These are phyloP conservation scores for Lathyrus tuberosus DNA, from an alignment of 306 rosid species.

Conservation along the genomic window DNA sequence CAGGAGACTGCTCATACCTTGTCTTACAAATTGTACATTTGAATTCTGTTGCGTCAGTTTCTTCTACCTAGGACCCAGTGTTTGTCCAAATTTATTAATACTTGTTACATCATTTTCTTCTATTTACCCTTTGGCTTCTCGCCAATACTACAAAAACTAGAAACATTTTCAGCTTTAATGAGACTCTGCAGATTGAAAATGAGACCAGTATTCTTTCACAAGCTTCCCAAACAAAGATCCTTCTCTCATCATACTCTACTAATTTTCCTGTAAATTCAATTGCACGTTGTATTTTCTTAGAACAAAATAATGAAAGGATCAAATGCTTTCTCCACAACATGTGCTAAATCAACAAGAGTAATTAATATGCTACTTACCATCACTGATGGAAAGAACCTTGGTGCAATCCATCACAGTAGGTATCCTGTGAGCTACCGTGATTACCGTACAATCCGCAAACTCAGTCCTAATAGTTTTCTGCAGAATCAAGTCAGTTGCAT, in stretches of 20 bases:
- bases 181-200: too few relatives aligned
- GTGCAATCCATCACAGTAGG: conserved; percentile 92
- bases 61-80: neutral
- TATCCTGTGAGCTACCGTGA: too few relatives aligned
- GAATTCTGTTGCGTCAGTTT: conserved; percentile 4
- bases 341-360: neutral
- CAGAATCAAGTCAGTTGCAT: conserved; percentile 73
- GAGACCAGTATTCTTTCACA: conserved; percentile 49
- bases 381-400: conserved; percentile 82
- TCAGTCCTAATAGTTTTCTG: conserved; percentile 79
- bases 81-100: conserved; percentile 11
- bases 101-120: too few relatives aligned
- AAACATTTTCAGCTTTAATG: conserved; percentile 36
- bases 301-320: conserved; percentile 17
- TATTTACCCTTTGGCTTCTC: conserved; percentile 18
- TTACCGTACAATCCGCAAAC: conserved; percentile 49
- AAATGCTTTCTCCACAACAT: neutral
- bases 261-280: conserved; percentile 60
- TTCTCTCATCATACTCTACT: conserved; percentile 84
- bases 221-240: conserved; percentile 77
- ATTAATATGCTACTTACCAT: conserved; percentile 52
- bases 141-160: neutral
- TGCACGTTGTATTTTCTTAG: neutral
- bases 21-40: conserved; percentile 3
- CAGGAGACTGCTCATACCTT: too few relatives aligned